A percentile compares a stretch with the other conserved stretches of the same genome.
phyloP scores from a whole-genome alignment of 2,329 filamentous ascomycete species.

The Epichloe scottii region DNA sequence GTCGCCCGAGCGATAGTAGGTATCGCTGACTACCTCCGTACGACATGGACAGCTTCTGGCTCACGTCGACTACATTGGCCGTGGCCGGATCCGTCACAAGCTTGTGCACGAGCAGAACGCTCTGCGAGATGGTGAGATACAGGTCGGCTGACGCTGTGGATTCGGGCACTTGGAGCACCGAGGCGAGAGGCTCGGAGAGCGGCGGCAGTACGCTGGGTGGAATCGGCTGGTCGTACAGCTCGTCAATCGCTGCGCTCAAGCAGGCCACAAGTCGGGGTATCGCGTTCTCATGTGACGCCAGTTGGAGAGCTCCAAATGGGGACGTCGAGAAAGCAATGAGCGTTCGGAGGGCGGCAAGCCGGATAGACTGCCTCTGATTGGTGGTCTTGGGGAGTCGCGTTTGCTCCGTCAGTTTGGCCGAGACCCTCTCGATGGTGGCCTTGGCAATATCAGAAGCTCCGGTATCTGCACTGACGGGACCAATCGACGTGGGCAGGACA shows the following conservation, averaged over 20 bases:
- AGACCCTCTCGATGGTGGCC: conserved; percentile 48
- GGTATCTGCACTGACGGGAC: conserved; percentile 42
- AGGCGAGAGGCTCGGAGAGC: conserved; percentile 5
- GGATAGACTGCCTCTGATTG: conserved; percentile 29
- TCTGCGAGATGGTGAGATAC: conserved; percentile 34
- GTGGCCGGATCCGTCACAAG: conserved; percentile 37
- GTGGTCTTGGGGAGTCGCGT: conserved; percentile 26
- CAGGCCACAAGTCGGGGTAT: conserved; percentile 65
- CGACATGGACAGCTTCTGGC: conserved; percentile 56
- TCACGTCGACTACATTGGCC: conserved; percentile 43
- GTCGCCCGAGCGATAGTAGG: conserved; percentile 62
- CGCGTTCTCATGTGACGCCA: conserved; percentile 55
- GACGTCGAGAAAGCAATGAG: conserved; percentile 49
- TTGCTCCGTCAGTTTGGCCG: conserved; percentile 46
- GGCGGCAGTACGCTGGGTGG: conserved; percentile 26
- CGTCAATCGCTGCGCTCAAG: conserved; percentile 52
- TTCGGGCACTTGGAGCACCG: conserved; percentile 7
- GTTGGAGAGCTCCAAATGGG: conserved; percentile 48
- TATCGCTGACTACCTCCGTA: conserved; percentile 71
- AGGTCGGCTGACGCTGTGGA: conserved; percentile 18
- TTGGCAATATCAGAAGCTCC: conserved; percentile 30
- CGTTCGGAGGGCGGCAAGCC: conserved; percentile 37
- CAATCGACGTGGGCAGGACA: conserved; percentile 49
- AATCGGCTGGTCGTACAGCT: conserved; percentile 50
- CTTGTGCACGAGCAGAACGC: conserved; percentile 36